phyloP scores from a whole-genome alignment of 768 basidiomycete species.

The Pleurotus ostreatus region DNA sequence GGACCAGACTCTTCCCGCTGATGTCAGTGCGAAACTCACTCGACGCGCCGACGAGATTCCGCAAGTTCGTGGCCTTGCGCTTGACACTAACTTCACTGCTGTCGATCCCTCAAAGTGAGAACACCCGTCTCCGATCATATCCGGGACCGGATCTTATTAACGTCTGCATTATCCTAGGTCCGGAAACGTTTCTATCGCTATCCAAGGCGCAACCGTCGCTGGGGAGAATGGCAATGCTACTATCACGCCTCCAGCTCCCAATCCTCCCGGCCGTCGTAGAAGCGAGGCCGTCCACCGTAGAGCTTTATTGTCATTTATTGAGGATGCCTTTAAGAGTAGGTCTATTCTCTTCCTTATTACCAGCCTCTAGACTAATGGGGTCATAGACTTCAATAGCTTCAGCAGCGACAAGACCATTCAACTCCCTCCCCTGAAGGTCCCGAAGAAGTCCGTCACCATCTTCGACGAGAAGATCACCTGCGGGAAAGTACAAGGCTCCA shows the following conservation, averaged over 20 bases:
- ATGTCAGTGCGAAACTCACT: conserved; percentile 20
- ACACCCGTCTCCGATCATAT: no score
- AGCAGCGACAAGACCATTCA: conserved; percentile 10
- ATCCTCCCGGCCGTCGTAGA: conserved; percentile 5
- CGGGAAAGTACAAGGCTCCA: conserved; percentile 10
- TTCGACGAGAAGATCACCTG: conserved; percentile 16
- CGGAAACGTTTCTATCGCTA: conserved; percentile 10
- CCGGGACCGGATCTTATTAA: neutral
- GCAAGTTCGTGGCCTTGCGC: conserved; percentile 33
- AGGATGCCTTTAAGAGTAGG: conserved; percentile 7
- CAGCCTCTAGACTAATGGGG: neutral
- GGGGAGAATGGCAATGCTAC: conserved; percentile 11
- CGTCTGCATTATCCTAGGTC: neutral
- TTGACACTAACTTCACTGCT: conserved; percentile 37
- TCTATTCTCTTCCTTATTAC: neutral
- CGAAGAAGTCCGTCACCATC: conserved; percentile 14
- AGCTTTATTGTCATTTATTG: conserved; percentile 11
- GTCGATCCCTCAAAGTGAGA: conserved; percentile 22
- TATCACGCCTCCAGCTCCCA: conserved; percentile 12
- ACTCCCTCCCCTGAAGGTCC: conserved; percentile 13
- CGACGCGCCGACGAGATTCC: conserved; percentile 30
- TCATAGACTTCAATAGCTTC: conserved; percentile 1
- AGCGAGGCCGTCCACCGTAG: neutral
- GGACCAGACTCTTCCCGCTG: conserved; percentile 38
- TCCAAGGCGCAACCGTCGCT: conserved; percentile 14